Base-by-base conservation (phyloP, 192 early-diverging fungal genomes). In the Chytriomyces sp. region DNA sequence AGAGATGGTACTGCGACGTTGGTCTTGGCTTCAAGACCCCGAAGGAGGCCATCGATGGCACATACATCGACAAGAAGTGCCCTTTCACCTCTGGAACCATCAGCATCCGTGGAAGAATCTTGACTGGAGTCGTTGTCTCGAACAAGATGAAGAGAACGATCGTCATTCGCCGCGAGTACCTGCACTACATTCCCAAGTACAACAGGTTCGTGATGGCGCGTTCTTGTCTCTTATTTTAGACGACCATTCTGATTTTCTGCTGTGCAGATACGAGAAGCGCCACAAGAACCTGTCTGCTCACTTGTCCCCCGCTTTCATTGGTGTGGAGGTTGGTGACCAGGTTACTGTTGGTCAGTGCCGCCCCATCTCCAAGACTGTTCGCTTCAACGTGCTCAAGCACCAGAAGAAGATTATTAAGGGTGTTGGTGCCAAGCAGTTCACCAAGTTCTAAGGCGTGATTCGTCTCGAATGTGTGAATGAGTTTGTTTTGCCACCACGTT, bases 51-150 rank as follows among this genome's bases (percentile, higher is more conserved):
- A 93, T 96, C 82, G 90, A 91, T 80, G 97, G 97, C 73, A 89
- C 85, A 85, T 99, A 99, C 90, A 93, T 99, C 67, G 97, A 99
- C 90, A 99, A 96, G 90, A 99, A 99, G 92, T 99, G 97, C 89
- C 97, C 97, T 72, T 99, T 96, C 93, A 94, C 94, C 76, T 83
- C 82, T 56, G 89, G 92, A 79, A 88, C 92, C 82, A 93, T 95
- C 77, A 91, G 91, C 80, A 98, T 99, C 85, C 95, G 96, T 84
- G 97, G 97, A 74, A 92, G 96, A 80, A 97, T 99, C 83, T 83
- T 99, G 61, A 91, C 89, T 59, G 97, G 97, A 78, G 88, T 91
- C 67, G 93, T 99, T 64, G 80, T 87, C 70, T 95, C 94, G 75
- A 91, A 84, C 88, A 98, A 97, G 91, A 99, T 99, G 97, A 96